Percentiles rank a stretch among this genome's conserved stretches.
These are phyloP conservation scores for Arthrinium puccinioides DNA, from an alignment of 2,329 filamentous ascomycete genomes.

Conservation along the genomic window DNA sequence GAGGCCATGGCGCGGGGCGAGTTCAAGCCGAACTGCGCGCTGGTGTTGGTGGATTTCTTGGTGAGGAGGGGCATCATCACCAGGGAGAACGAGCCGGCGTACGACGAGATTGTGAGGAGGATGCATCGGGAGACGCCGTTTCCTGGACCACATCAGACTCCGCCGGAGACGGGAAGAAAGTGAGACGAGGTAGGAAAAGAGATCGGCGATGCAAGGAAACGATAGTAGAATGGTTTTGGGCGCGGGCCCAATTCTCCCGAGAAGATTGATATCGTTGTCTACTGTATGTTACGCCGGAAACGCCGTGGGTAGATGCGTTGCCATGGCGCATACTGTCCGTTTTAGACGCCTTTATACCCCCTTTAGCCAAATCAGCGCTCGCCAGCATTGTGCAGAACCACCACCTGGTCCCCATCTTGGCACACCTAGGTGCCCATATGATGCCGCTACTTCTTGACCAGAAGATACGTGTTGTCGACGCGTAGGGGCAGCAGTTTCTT, in stretches of 20 bases:
- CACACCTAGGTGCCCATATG: neutral
- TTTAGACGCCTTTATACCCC: conserved; percentile 1
- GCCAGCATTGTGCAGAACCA: neutral
- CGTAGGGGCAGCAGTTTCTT: conserved; percentile 89
- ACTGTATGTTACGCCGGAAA: conserved; percentile 1
- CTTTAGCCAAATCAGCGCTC: conserved; percentile 1
- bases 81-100: conserved; percentile 69
- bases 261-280: conserved; percentile 2
- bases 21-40: conserved; percentile 90
- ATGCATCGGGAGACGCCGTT: conserved; percentile 78
- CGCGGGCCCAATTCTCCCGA: neutral
- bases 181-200: neutral
- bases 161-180: neutral
- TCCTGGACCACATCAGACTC: conserved; percentile 53
- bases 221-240: neutral
- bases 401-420: neutral
- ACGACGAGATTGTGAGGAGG: conserved; percentile 65
- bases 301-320: conserved; percentile 2
- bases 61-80: conserved; percentile 77
- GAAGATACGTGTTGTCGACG: conserved; percentile 88
- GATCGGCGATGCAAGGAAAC: neutral
- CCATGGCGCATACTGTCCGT: neutral
- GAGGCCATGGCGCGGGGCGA: conserved; percentile 60
- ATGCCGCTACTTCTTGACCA: conserved; percentile 72
- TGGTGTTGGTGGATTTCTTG: conserved; percentile 85